Percentiles rank a stretch among this genome's conserved stretches.
Conservation (phyloP, 768 basidiomycete species). For the Tephrocybe sp. region DNA sequence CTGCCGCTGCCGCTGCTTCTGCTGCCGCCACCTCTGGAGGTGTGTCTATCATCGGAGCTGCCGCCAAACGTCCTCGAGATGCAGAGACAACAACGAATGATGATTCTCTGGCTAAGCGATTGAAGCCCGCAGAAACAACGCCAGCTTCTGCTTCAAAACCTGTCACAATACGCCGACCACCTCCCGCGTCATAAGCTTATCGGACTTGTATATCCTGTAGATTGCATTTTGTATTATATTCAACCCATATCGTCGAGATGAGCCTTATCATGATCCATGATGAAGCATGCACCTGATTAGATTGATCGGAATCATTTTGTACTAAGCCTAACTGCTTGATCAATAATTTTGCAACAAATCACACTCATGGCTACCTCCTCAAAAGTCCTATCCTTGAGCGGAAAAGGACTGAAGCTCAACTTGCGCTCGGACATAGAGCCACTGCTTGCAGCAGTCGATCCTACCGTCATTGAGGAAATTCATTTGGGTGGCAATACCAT, state of each 20-base stretch:
- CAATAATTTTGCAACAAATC: neutral
- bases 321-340: neutral
- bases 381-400: slow-evolving; percentile 44
- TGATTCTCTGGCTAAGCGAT: slow-evolving; percentile 63
- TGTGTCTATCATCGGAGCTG: slow-evolving; percentile 63
- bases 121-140: slow-evolving; percentile 51
- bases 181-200: slow-evolving; percentile 7
- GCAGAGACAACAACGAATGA: slow-evolving; percentile 33
- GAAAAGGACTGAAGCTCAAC: slow-evolving; percentile 79
- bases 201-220: slow-evolving; percentile 5
- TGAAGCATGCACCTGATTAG: no score
- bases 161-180: slow-evolving; percentile 18
- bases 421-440: slow-evolving; percentile 73
- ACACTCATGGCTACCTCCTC: slow-evolving; percentile 26
- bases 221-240: slow-evolving; percentile 12
- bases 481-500: slow-evolving; percentile 93
- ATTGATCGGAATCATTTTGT: neutral
- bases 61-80: slow-evolving; percentile 63
- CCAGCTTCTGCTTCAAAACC: slow-evolving; percentile 13
- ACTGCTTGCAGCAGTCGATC: slow-evolving; percentile 62
- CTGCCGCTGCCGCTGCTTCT: slow-evolving; percentile 5
- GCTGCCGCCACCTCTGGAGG: slow-evolving; percentile 24
- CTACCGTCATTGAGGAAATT: slow-evolving; percentile 74
- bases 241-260: no score
- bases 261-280: no score